These are phyloP conservation scores for Rhodotorula graminis DNA, from an alignment of 768 basidiomycete genomes.

Conservation along the genomic window DNA sequence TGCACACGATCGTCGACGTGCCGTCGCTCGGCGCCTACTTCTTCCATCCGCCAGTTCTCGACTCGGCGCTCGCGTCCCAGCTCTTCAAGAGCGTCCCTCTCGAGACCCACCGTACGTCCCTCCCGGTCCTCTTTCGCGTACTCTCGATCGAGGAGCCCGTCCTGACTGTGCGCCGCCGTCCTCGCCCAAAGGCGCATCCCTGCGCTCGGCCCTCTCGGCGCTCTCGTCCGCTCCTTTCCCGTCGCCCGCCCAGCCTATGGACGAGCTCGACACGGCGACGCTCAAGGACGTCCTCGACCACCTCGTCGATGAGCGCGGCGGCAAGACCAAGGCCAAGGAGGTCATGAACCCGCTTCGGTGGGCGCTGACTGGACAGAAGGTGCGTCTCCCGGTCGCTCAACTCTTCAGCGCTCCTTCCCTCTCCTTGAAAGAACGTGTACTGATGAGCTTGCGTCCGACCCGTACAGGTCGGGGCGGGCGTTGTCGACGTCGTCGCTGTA, in stretches of 20 bases:
- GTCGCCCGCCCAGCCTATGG: background rate
- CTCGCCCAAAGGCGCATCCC: background rate
- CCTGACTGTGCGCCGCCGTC: background rate
- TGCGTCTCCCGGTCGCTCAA: background rate
- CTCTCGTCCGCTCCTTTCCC: background rate
- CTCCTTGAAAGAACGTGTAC: background rate
- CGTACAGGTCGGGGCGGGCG: background rate
- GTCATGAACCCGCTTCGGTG: background rate
- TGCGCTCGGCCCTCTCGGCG: background rate
- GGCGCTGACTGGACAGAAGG: constrained; percentile 1
- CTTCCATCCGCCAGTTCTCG: constrained; percentile 65
- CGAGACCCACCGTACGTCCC: constrained; percentile 11
- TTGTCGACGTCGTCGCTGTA: background rate
- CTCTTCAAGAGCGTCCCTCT: constrained; percentile 51
- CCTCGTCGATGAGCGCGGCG: background rate
- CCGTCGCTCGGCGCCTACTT: constrained; percentile 66
- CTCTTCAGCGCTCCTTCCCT: too few species aligned
- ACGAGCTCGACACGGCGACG: background rate
- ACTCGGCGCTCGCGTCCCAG: constrained; percentile 55
- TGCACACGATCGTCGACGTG: constrained; percentile 67
- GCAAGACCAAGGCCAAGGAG: constrained; percentile 1
- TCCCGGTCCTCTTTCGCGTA: too few species aligned
- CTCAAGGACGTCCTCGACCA: background rate
- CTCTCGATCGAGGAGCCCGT: background rate
- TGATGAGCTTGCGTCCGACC: background rate